These are phyloP conservation scores for Geranium incanum DNA, from an alignment of 441 rosid genomes.

Conservation along the genomic window DNA sequence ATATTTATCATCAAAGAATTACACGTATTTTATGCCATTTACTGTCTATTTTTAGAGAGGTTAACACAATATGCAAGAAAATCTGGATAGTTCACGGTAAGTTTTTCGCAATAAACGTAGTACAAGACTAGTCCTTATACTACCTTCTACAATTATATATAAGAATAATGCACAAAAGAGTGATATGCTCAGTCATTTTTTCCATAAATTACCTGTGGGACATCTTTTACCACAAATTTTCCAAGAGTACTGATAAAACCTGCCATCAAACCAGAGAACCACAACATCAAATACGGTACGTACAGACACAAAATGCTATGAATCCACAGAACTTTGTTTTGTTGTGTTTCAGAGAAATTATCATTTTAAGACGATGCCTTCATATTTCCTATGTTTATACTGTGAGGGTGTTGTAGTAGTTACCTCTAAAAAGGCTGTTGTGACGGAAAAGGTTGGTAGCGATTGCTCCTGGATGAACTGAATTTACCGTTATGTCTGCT, in stretches of 20 bases:
- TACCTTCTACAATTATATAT: too few relatives aligned
- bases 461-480: conserved; percentile 70
- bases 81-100: too few relatives aligned
- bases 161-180: not conserved
- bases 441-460: conserved; percentile 51
- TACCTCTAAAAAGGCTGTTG: conserved; percentile 41
- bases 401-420: not conserved
- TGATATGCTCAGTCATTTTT: not conserved
- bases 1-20: too few relatives aligned
- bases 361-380: not conserved
- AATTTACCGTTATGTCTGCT: conserved; percentile 56
- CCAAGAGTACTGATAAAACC: conserved; percentile 37
- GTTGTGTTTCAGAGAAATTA: not conserved
- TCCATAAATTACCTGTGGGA: conserved; percentile 42
- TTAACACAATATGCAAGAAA: too few relatives aligned
- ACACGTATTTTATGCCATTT: too few relatives aligned
- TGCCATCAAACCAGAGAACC: conserved; percentile 21
- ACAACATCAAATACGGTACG: not conserved
- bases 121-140: not conserved
- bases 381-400: too few relatives aligned
- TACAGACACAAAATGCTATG: not conserved
- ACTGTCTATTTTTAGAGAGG: too few relatives aligned
- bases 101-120: too few relatives aligned
- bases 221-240: conserved; percentile 41
- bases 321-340: not conserved